Evolutionary conservation across 2,329 filamentous ascomycete species (phyloP).

Genomic region (Parastagonospora avenae): DNA sequence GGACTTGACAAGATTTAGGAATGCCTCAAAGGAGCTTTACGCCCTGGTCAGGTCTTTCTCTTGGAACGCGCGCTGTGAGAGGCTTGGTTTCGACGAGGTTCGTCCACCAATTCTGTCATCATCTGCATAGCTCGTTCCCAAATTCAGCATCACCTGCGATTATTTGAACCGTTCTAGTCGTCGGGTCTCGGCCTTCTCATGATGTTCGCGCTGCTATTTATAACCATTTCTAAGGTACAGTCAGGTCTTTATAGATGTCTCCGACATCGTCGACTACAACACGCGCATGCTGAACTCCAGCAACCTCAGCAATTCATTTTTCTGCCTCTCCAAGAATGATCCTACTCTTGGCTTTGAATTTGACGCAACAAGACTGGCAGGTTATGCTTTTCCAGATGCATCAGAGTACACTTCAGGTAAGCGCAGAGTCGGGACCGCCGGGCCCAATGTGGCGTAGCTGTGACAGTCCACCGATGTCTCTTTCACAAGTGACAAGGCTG

Average conservation of each 20-base stretch:
- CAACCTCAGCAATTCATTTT: conserved; percentile 73
- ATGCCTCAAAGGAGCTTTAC: conserved; percentile 83
- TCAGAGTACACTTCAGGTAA: conserved; percentile 24
- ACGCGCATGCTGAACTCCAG: conserved; percentile 69
- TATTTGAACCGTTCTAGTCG: background rate
- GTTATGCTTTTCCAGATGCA: conserved; percentile 61
- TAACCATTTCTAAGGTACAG: conserved; percentile 4
- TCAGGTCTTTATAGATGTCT: conserved; percentile 76
- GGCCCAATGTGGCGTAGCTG: conserved; percentile 11
- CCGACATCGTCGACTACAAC: conserved; percentile 86
- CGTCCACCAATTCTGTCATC: conserved; percentile 2
- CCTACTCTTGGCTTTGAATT: conserved; percentile 81
- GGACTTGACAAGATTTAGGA: conserved; percentile 72
- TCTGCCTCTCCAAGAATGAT: conserved; percentile 73
- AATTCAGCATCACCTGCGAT: background rate
- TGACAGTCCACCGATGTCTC: background rate
- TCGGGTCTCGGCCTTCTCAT: too few species aligned
- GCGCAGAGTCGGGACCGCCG: conserved; percentile 8
- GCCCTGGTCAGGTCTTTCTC: conserved; percentile 72
- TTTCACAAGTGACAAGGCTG: conserved; percentile 6
- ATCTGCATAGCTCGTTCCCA: background rate
- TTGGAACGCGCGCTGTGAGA: conserved; percentile 79
- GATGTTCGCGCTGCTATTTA: background rate
- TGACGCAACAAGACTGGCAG: conserved; percentile 71
- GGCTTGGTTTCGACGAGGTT: conserved; percentile 90